Percentiles rank a stretch among this genome's conserved stretches.
phyloP scores from a whole-genome alignment of 805 yeast species.

The Candida coquimbonensis region DNA sequence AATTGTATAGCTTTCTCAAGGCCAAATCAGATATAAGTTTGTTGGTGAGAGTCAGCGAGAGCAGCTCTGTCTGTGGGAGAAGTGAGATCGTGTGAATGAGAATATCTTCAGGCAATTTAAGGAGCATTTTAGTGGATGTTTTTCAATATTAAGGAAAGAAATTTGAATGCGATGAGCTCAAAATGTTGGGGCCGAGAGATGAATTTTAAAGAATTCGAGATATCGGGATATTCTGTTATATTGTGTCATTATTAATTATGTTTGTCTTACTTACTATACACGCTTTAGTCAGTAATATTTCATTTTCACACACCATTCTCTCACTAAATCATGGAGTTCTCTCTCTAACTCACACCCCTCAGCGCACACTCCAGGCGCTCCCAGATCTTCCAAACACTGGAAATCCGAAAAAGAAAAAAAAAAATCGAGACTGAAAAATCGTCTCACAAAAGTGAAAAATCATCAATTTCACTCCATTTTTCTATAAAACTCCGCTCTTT shows the following conservation, averaged over 20 bases:
- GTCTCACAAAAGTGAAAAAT: too few species aligned
- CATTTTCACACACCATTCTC: not conserved
- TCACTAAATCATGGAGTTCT: not conserved
- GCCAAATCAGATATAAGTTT: constrained; percentile 24
- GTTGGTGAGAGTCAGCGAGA: not conserved
- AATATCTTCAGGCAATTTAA: not conserved
- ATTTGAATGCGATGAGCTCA: not conserved
- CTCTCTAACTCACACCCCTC: not conserved
- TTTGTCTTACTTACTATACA: not conserved
- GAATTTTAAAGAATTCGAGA: too few species aligned
- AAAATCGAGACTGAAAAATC: not conserved
- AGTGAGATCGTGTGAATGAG: not conserved
- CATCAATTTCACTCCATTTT: too few species aligned
- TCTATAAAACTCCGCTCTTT: too few species aligned
- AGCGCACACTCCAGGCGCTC: not conserved
- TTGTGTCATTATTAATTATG: too few species aligned
- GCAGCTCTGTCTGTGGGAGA: constrained; percentile 8
- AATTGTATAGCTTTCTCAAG: constrained; percentile 29
- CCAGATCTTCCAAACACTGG: not conserved
- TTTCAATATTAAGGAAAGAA: not conserved
- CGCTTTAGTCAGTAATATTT: not conserved
- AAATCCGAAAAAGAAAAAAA: not conserved
- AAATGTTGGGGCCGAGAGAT: not conserved
- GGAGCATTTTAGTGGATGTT: not conserved
- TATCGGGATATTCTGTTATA: too few species aligned